These are phyloP conservation scores for Musa schizocarpa DNA, from an alignment of 176 grass and related monocot species.

Conservation along the genomic window DNA sequence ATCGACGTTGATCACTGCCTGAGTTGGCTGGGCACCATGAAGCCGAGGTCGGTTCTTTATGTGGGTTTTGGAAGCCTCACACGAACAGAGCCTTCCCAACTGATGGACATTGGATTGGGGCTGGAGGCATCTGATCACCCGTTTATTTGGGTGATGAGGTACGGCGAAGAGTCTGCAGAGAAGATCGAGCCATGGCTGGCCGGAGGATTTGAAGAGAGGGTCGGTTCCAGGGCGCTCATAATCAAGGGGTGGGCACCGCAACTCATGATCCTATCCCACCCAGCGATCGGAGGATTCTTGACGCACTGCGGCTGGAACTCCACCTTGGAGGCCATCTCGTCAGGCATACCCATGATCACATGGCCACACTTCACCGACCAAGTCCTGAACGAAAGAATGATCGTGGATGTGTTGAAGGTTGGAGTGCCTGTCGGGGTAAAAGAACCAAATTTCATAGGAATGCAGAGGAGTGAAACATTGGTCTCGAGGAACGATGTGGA, in stretches of 20 bases:
- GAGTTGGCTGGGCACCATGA: slow-evolving; percentile 1
- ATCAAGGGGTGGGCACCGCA: slow-evolving; percentile 1
- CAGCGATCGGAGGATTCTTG: slow-evolving; percentile 52
- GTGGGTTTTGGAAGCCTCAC: background rate
- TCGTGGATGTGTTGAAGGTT: slow-evolving; percentile 38
- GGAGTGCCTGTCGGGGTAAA: slow-evolving; percentile 20
- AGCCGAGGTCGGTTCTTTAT: slow-evolving; percentile 4
- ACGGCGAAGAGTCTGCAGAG: background rate
- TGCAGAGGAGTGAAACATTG: background rate
- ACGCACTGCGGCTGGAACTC: slow-evolving; percentile 77
- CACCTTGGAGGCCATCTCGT: slow-evolving; percentile 30
- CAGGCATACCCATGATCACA: slow-evolving; percentile 49
- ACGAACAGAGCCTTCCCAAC: background rate
- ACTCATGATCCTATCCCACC: slow-evolving; percentile 16
- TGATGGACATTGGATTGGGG: background rate
- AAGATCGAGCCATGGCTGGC: background rate
- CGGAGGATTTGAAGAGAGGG: background rate
- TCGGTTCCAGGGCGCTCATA: background rate
- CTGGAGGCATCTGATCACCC: background rate
- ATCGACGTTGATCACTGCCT: background rate
- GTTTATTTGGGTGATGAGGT: slow-evolving; percentile 2
- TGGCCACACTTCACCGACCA: slow-evolving; percentile 64
- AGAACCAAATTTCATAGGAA: background rate
- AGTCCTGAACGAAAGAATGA: slow-evolving; percentile 51
- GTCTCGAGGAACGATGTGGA: background rate